phyloP scores from a whole-genome alignment of 2,329 filamentous ascomycete genomes.

The Aspergillus ochraceus region DNA sequence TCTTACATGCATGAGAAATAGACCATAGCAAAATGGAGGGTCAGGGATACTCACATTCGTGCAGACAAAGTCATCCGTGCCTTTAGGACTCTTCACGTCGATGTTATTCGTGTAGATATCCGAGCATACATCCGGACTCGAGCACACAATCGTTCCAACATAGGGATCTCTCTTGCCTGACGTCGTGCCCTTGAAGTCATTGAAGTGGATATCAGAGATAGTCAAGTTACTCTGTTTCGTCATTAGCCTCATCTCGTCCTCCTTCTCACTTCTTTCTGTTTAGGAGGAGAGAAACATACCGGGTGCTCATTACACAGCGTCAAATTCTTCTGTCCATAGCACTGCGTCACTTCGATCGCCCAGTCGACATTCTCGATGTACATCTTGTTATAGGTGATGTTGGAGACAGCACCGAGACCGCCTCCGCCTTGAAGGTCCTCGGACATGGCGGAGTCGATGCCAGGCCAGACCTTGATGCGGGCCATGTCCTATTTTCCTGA shows the following conservation, averaged over 20 bases:
- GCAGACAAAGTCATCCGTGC: conserved; percentile 45
- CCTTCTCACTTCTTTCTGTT: too few species aligned
- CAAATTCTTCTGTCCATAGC: conserved; percentile 63
- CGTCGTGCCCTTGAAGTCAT: conserved; percentile 58
- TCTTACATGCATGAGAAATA: not conserved
- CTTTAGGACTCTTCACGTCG: conserved; percentile 50
- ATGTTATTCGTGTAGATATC: conserved; percentile 53
- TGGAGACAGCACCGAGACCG: conserved; percentile 61
- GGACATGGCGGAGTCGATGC: conserved; percentile 54
- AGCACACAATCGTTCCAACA: conserved; percentile 52
- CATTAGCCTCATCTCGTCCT: not conserved
- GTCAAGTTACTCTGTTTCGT: conserved; percentile 44
- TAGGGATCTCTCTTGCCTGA: conserved; percentile 45
- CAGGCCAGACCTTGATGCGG: conserved; percentile 74
- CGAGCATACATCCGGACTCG: conserved; percentile 47
- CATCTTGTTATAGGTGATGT: conserved; percentile 67
- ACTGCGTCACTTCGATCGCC: conserved; percentile 65
- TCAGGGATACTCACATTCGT: conserved; percentile 40
- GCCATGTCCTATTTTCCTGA: conserved; percentile 56
- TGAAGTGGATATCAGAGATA: conserved; percentile 57
- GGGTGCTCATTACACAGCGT: conserved; percentile 62
- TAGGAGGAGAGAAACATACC: conserved; percentile 41
- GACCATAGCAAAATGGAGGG: not conserved
- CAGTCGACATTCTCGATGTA: conserved; percentile 63
- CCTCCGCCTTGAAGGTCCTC: conserved; percentile 67